Evolutionary conservation across 345 rosid genomes (phyloP).

Genomic region (Angophora floribunda): DNA sequence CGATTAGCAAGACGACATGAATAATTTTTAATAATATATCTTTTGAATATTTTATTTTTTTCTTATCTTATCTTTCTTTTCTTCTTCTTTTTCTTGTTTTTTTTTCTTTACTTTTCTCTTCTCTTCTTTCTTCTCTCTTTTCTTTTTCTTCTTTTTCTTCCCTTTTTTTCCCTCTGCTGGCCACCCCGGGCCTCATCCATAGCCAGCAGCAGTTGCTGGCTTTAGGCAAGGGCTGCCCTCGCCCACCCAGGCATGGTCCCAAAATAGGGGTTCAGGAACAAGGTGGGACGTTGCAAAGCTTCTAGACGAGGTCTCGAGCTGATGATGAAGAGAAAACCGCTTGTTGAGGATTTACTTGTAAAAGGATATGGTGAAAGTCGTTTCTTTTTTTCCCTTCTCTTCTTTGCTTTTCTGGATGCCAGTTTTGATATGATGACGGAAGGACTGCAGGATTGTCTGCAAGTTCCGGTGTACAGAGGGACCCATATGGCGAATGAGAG

Average conservation of each 20-base stretch:
- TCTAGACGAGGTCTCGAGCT: slow-evolving; percentile 63
- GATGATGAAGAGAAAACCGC: background rate
- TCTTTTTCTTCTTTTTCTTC: fast-evolving
- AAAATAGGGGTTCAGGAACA: slow-evolving; percentile 21
- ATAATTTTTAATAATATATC: no score
- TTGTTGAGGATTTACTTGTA: background rate
- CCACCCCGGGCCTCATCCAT: no score
- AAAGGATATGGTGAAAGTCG: background rate
- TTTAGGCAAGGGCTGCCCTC: background rate
- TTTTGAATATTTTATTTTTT: no score
- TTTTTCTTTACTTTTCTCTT: no score
- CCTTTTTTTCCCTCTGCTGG: fast-evolving
- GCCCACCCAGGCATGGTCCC: background rate
- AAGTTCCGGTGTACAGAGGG: background rate
- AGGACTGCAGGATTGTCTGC: background rate
- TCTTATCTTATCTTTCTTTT: no score
- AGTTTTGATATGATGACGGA: background rate
- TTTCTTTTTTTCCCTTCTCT: no score
- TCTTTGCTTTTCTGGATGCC: background rate
- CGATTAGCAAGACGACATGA: fast-evolving
- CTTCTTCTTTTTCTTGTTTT: no score
- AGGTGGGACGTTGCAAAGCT: slow-evolving; percentile 60
- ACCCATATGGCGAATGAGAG: no score
- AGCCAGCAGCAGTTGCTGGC: background rate
- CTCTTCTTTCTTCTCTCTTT: fast-evolving